These are phyloP conservation scores for Metschnikowia orientalis DNA, from an alignment of 805 yeast species.

Conservation along the genomic window DNA sequence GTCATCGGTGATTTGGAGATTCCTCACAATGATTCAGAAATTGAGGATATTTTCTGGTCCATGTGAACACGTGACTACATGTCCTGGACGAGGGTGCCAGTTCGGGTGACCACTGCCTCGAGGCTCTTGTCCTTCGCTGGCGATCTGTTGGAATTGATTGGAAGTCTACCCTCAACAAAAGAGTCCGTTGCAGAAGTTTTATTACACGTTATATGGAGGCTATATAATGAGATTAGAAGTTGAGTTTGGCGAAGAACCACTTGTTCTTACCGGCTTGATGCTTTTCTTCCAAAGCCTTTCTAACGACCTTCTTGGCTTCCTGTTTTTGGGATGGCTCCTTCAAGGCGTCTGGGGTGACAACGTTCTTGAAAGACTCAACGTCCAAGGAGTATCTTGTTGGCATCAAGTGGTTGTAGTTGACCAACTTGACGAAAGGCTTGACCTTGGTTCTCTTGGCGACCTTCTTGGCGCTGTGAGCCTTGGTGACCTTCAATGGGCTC, in stretches of 20 bases:
- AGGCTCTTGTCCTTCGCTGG: too few relatives aligned
- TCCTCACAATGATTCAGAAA: too few relatives aligned
- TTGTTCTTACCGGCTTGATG: conserved; percentile 99
- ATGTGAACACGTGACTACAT: too few relatives aligned
- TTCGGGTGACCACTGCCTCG: too few relatives aligned
- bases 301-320: conserved; percentile 98
- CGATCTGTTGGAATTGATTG: too few relatives aligned
- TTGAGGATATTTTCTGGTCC: too few relatives aligned
- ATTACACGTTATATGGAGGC: conserved; percentile 19
- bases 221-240: conserved; percentile 55
- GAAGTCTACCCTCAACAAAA: too few relatives aligned
- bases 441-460: conserved; percentile 95
- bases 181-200: conserved; percentile 21
- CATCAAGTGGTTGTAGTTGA: conserved; percentile 99
- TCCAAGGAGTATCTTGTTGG: conserved; percentile 99
- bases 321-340: conserved; percentile 97
- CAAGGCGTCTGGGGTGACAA: conserved; percentile 89
- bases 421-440: conserved; percentile 98
- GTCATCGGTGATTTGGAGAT: too few relatives aligned
- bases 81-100: too few relatives aligned
- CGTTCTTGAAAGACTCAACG: conserved; percentile 90
- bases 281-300: conserved; percentile 98
- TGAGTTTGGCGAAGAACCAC: conserved; percentile 99
- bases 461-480: conserved; percentile 92
- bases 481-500: conserved; percentile 95